Percentiles rank a stretch among this genome's conserved stretches.
These are phyloP conservation scores for Mallotus nudiflorus DNA, from an alignment of 345 rosid genomes.

Conservation along the genomic window DNA sequence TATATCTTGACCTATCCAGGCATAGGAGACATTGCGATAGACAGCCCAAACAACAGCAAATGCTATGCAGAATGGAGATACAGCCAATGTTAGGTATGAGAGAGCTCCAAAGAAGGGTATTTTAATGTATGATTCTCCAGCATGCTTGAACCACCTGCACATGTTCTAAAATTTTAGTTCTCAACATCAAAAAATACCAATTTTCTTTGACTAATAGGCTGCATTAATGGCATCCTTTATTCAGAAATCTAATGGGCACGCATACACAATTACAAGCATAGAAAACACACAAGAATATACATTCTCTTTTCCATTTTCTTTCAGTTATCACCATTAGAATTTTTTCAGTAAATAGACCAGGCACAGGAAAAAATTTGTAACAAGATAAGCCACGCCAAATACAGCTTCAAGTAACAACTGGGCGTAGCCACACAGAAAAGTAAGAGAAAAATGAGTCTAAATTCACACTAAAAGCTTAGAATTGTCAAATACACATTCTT, in stretches of 20 bases:
- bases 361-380: too few relatives aligned
- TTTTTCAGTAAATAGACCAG: too few relatives aligned
- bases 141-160: constrained; percentile 76
- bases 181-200: neutral
- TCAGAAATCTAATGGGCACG: neutral
- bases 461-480: neutral
- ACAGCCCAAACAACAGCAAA: constrained; percentile 93
- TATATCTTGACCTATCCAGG: constrained; percentile 99
- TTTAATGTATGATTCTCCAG: constrained; percentile 68
- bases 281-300: neutral
- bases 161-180: constrained; percentile 19
- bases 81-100: constrained; percentile 80
- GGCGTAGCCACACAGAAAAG: neutral
- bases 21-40: constrained; percentile 57
- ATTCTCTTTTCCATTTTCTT: too few relatives aligned
- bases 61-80: constrained; percentile 88
- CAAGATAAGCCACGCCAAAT: too few relatives aligned
- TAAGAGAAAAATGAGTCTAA: neutral
- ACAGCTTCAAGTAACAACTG: too few relatives aligned
- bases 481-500: neutral
- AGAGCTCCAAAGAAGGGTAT: constrained; percentile 85
- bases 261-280: constrained; percentile 7
- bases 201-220: constrained; percentile 3
- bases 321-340: too few relatives aligned
- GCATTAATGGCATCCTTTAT: constrained; percentile 1